These are phyloP conservation scores for Didymella arachidicola DNA, from an alignment of 2,329 filamentous ascomycete species.

Conservation along the genomic window DNA sequence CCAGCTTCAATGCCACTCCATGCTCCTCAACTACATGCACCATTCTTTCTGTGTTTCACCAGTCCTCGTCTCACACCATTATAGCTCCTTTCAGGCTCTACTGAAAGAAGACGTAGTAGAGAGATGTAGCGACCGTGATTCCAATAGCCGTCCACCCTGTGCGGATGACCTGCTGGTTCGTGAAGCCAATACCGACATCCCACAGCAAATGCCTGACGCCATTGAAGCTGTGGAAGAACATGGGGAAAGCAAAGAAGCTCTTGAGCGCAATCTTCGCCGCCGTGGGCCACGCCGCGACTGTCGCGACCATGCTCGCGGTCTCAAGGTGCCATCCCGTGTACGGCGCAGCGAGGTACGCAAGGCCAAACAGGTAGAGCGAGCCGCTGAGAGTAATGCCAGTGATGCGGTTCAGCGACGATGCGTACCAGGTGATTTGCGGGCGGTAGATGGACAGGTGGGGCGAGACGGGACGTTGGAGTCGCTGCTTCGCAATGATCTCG, in stretches of 20 bases:
- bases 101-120: slow-evolving; percentile 44
- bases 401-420: slow-evolving; percentile 79
- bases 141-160: slow-evolving; percentile 71
- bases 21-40: neutral
- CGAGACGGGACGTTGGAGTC: slow-evolving; percentile 79
- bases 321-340: slow-evolving; percentile 75
- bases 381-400: slow-evolving; percentile 78
- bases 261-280: slow-evolving; percentile 67
- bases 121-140: slow-evolving; percentile 55
- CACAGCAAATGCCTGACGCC: slow-evolving; percentile 76
- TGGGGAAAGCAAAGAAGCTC: slow-evolving; percentile 66
- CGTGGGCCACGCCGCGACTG: slow-evolving; percentile 68
- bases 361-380: slow-evolving; percentile 78
- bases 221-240: slow-evolving; percentile 73
- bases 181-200: slow-evolving; percentile 70
- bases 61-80: neutral
- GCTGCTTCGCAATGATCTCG: slow-evolving; percentile 80
- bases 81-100: slow-evolving; percentile 14
- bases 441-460: slow-evolving; percentile 89
- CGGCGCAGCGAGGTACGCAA: slow-evolving; percentile 82
- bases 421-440: slow-evolving; percentile 84
- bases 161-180: slow-evolving; percentile 69
- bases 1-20: no score
- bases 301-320: slow-evolving; percentile 67
- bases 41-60: slow-evolving; percentile 16